Conservation (phyloP, 306 rosid species). For the Canavalia gladiata region DNA sequence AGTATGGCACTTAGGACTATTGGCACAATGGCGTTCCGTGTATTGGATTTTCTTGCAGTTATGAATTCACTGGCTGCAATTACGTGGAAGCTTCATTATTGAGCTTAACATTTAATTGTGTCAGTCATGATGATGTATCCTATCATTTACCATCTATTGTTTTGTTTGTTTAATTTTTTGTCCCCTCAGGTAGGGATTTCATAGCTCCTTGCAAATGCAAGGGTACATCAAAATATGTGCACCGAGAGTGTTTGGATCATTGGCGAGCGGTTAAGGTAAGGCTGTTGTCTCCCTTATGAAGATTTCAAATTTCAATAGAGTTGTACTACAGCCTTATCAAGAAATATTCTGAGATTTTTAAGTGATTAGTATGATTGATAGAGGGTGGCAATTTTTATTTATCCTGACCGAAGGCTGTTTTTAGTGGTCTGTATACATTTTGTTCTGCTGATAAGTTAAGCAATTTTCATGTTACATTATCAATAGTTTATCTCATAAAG, state of each 20-base stretch:
- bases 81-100: background rate
- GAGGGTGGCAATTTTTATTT: background rate
- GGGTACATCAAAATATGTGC: slow-evolving; percentile 86
- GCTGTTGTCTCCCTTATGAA: background rate
- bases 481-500: background rate
- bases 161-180: background rate
- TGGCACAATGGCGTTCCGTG: no score
- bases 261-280: slow-evolving; percentile 80
- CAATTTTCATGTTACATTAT: background rate
- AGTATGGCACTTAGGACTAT: background rate
- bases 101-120: background rate
- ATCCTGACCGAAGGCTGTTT: background rate
- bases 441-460: slow-evolving; percentile 6
- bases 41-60: background rate
- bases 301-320: background rate
- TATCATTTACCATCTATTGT: background rate
- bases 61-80: background rate
- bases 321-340: background rate
- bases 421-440: background rate
- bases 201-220: slow-evolving; percentile 90
- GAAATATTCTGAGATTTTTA: background rate
- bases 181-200: slow-evolving; percentile 72
- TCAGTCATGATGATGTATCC: background rate
- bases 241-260: slow-evolving; percentile 86
- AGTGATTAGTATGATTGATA: background rate